These are phyloP conservation scores for Colletotrichum cuscutae DNA, from an alignment of 2,329 filamentous ascomycete genomes.

Conservation along the genomic window DNA sequence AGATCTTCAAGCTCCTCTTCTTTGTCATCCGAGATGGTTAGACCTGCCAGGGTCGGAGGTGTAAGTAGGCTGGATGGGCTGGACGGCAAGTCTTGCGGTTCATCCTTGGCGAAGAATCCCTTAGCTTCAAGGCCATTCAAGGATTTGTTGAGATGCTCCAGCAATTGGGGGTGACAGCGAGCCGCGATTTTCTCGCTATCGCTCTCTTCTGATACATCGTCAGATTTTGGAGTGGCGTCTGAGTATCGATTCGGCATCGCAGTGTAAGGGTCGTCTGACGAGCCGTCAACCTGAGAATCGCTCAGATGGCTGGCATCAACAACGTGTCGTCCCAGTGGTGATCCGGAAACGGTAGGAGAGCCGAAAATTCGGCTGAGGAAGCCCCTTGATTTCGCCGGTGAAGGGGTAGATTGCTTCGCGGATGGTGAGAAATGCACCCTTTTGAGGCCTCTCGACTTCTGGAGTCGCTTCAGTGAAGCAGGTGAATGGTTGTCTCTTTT, in stretches of 20 bases:
- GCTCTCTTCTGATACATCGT: constrained; percentile 10
- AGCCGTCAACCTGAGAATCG: constrained; percentile 13
- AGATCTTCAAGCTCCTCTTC: constrained; percentile 34
- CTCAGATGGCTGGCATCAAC: constrained; percentile 1
- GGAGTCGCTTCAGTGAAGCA: constrained; percentile 25
- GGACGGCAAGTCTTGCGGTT: not conserved
- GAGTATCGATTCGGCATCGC: not conserved
- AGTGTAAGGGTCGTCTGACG: not conserved
- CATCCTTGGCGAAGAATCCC: not conserved
- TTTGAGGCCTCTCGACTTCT: constrained; percentile 25
- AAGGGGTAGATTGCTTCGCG: not conserved
- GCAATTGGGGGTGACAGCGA: constrained; percentile 7
- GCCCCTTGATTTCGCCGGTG: not conserved
- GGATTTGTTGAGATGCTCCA: constrained; percentile 16
- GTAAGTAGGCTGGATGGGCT: constrained; percentile 11
- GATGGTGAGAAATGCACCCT: constrained; percentile 27
- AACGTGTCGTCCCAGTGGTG: not conserved
- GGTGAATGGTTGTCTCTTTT: constrained; percentile 18
- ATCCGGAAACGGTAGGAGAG: not conserved
- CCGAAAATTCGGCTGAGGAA: constrained; percentile 22
- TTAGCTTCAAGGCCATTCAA: constrained; percentile 18
- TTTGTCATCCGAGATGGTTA: constrained; percentile 34
- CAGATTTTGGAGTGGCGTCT: not conserved
- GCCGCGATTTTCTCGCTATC: constrained; percentile 4
- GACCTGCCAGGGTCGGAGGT: constrained; percentile 3